Evolutionary conservation across 768 basidiomycete genomes (phyloP).

Genomic region (Pleurotus pulmonarius): DNA sequence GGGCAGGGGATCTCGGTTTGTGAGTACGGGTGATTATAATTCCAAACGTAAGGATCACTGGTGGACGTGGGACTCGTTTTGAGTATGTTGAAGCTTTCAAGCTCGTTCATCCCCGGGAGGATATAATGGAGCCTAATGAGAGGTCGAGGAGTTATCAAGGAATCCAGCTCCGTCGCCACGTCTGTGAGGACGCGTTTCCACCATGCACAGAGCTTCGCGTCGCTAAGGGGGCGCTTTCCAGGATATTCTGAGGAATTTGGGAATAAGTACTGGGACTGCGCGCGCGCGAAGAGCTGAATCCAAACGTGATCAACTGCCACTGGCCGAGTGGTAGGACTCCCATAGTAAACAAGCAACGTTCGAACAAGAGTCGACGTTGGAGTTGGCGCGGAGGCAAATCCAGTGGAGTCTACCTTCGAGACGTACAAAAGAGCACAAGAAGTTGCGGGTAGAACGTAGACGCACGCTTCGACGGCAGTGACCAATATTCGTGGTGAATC

Average conservation of each 20-base stretch:
- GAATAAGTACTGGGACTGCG: slow-evolving; percentile 91
- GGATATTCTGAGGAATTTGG: slow-evolving; percentile 73
- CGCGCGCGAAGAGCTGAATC: slow-evolving; percentile 87
- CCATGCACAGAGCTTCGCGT: slow-evolving; percentile 84
- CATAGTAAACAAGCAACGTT: slow-evolving; percentile 62
- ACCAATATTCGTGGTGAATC: slow-evolving; percentile 60
- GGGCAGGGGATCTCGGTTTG: slow-evolving; percentile 45
- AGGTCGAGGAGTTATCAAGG: slow-evolving; percentile 23
- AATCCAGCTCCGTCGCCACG: slow-evolving; percentile 42
- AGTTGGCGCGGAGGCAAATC: slow-evolving; percentile 59
- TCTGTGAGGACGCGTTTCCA: slow-evolving; percentile 77
- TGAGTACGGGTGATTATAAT: slow-evolving; percentile 78
- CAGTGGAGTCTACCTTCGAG: slow-evolving; percentile 93
- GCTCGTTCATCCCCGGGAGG: slow-evolving; percentile 65
- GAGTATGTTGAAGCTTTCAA: slow-evolving; percentile 63
- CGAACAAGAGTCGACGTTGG: slow-evolving; percentile 70
- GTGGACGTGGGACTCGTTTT: slow-evolving; percentile 27
- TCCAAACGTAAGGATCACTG: slow-evolving; percentile 41
- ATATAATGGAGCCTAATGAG: slow-evolving; percentile 49
- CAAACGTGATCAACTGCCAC: slow-evolving; percentile 55
- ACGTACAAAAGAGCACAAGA: slow-evolving; percentile 77
- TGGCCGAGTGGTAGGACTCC: slow-evolving; percentile 60
- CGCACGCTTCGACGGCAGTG: slow-evolving; percentile 71
- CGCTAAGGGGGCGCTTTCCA: slow-evolving; percentile 72
- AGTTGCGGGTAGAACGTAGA: slow-evolving; percentile 74